These are phyloP conservation scores for Leishmania arabica DNA, from an alignment of 208 protist genomes.

Conservation along the genomic window DNA sequence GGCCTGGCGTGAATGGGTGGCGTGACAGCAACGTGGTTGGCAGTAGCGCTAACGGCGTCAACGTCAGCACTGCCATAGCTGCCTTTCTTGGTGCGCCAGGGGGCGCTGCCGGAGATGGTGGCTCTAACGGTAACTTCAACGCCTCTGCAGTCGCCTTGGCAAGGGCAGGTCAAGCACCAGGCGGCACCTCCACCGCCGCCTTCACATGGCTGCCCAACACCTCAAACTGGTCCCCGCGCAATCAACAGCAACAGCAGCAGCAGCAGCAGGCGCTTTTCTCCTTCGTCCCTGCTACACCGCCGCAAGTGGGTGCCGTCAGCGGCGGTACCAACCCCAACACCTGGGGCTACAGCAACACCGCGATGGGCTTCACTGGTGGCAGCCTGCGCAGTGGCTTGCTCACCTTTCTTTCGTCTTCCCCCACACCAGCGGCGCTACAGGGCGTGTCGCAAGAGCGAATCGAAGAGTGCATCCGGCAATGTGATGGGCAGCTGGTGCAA, in stretches of 20 bases:
- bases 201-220: slow-evolving; percentile 29
- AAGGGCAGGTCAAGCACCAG: not conserved
- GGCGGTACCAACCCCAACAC: not conserved
- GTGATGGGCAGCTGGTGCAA: slow-evolving; percentile 17
- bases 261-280: slow-evolving; percentile 2
- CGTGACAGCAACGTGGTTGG: slow-evolving; percentile 4
- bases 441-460: slow-evolving; percentile 5
- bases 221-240: slow-evolving; percentile 10
- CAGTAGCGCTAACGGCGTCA: not conserved
- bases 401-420: not conserved
- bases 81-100: slow-evolving; percentile 6
- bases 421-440: slow-evolving; percentile 10
- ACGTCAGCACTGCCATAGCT: not conserved
- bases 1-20: slow-evolving; percentile 21
- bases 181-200: not conserved
- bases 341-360: not conserved
- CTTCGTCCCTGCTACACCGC: not conserved
- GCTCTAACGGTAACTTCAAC: not conserved
- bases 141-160: not conserved
- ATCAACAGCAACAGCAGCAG: slow-evolving; percentile 18
- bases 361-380: not conserved
- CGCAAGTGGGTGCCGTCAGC: not conserved
- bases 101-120: not conserved
- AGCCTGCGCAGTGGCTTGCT: not conserved
- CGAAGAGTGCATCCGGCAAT: slow-evolving; percentile 22